These are phyloP conservation scores for Rauvolfia tetraphylla DNA, from an alignment of 257 asterid species.

Conservation along the genomic window DNA sequence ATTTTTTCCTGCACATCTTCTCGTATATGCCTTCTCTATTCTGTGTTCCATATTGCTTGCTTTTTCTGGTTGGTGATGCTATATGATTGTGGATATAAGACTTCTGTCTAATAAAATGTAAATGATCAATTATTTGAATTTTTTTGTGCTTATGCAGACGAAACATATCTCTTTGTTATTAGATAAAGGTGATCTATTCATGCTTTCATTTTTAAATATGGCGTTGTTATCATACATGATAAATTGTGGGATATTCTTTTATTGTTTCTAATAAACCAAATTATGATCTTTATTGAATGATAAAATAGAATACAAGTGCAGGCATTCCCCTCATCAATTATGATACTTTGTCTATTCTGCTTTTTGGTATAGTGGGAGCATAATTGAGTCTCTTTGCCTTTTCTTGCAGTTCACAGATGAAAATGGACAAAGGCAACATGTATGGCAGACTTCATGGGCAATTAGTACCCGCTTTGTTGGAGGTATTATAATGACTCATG, in stretches of 20 bases:
- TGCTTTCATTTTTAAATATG: neutral
- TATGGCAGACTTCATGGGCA: constrained; percentile 99
- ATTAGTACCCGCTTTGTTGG: constrained; percentile 95
- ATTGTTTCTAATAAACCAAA: neutral
- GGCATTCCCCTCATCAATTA: neutral
- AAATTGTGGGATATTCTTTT: neutral
- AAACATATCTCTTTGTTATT: neutral
- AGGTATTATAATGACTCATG: constrained; percentile 96
- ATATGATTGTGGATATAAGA: no score
- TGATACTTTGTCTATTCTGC: neutral
- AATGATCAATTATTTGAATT: neutral
- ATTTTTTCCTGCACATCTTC: no score
- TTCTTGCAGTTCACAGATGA: constrained; percentile 79
- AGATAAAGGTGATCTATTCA: neutral
- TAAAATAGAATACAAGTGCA: neutral
- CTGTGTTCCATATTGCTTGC: neutral
- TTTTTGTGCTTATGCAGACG: neutral
- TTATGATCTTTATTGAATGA: neutral
- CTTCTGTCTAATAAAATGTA: neutral
- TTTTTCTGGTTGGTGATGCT: neutral
- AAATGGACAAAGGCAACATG: constrained; percentile 87
- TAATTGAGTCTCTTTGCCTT: neutral
- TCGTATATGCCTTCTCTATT: no score
- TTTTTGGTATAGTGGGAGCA: neutral
- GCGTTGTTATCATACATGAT: neutral